These are phyloP conservation scores for Salix caprea DNA, from an alignment of 345 rosid genomes.

Conservation along the genomic window DNA sequence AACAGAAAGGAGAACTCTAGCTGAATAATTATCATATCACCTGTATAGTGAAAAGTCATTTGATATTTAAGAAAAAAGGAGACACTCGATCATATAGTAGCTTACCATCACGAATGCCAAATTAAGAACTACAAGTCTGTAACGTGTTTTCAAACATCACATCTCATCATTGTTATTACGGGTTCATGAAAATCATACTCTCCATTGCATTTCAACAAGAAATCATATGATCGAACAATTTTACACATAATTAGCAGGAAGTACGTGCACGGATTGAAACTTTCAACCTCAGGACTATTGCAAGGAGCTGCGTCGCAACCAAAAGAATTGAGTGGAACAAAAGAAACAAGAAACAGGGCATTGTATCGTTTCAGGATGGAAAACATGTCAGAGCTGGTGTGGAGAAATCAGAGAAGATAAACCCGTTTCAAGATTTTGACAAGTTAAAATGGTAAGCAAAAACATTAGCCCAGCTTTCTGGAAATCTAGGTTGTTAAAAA, in stretches of 20 bases:
- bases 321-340: background rate
- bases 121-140: background rate
- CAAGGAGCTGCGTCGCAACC: background rate
- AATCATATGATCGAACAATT: background rate
- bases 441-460: background rate
- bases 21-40: background rate
- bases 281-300: background rate
- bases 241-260: background rate
- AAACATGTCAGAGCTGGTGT: background rate
- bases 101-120: background rate
- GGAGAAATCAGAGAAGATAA: background rate
- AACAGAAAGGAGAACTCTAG: slow-evolving; percentile 2
- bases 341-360: background rate
- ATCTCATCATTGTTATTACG: background rate
- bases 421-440: background rate
- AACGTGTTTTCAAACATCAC: background rate
- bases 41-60: background rate
- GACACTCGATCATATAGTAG: background rate
- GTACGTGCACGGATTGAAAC: background rate
- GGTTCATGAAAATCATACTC: background rate
- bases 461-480: background rate
- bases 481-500: background rate
- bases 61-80: background rate
- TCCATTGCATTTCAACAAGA: background rate
- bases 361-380: background rate